phyloP scores from a whole-genome alignment of 1,284 basidiomycete genomes.

The Puccinia novopanici region DNA sequence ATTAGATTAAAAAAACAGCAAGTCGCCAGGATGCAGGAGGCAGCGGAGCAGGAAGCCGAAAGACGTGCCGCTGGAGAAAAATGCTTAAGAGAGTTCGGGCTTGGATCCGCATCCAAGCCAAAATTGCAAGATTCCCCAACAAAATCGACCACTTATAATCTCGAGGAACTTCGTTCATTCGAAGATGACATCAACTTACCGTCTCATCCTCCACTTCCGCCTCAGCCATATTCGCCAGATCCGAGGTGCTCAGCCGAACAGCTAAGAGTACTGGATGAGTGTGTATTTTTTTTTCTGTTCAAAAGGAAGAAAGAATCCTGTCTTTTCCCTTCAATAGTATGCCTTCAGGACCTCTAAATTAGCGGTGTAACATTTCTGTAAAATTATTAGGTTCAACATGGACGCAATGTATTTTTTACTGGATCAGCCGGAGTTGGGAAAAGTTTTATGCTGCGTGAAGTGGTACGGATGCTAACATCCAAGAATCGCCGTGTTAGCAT shows the following conservation, averaged over 20 bases:
- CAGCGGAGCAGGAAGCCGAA: neutral
- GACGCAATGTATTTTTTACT: slow-evolving; percentile 49
- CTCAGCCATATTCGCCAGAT: slow-evolving; percentile 36
- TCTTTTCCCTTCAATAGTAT: neutral
- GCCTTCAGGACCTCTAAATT: neutral
- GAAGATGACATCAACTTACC: neutral
- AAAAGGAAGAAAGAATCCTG: neutral
- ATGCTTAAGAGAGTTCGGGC: slow-evolving; percentile 36
- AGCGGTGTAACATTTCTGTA: neutral
- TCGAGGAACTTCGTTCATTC: neutral
- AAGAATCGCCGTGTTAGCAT: slow-evolving; percentile 4
- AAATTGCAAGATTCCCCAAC: neutral
- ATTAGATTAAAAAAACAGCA: slow-evolving; percentile 7
- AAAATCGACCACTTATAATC: neutral
- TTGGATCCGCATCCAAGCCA: slow-evolving; percentile 1
- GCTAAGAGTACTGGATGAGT: slow-evolving; percentile 38
- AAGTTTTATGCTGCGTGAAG: slow-evolving; percentile 45
- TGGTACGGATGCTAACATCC: slow-evolving; percentile 38
- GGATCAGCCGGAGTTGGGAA: slow-evolving; percentile 48
- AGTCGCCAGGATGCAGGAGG: neutral
- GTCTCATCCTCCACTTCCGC: no score
- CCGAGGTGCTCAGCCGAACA: slow-evolving; percentile 44
- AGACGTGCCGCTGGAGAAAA: slow-evolving; percentile 46
- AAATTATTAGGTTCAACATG: slow-evolving; percentile 31
- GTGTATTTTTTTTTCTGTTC: neutral